These are phyloP conservation scores for Claviceps sp. DNA, from an alignment of 2,329 filamentous ascomycete genomes.

Conservation along the genomic window DNA sequence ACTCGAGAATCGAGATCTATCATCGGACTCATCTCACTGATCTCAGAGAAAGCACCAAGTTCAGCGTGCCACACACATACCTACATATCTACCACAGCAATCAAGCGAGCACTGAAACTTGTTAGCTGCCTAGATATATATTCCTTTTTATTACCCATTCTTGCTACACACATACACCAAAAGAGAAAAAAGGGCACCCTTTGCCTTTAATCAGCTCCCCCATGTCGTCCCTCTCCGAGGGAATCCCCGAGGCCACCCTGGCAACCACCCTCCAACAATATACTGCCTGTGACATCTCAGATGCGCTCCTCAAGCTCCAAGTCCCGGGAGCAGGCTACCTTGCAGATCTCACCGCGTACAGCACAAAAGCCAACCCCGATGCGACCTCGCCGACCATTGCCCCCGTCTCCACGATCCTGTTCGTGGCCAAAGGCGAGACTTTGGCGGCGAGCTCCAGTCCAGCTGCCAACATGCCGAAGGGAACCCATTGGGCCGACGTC, in stretches of 20 bases:
- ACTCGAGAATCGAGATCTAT: too few relatives aligned
- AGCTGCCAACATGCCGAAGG: conserved; percentile 38
- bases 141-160: too few relatives aligned
- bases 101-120: too few relatives aligned
- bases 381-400: conserved; percentile 26
- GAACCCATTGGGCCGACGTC: conserved; percentile 56
- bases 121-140: too few relatives aligned
- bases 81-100: too few relatives aligned
- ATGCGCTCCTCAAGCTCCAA: conserved; percentile 58
- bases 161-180: too few relatives aligned
- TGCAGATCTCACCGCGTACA: conserved; percentile 35
- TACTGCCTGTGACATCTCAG: conserved; percentile 49
- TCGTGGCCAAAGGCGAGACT: conserved; percentile 41
- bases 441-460: conserved; percentile 12
- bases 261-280: conserved; percentile 22
- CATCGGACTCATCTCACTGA: too few relatives aligned
- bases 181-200: too few relatives aligned
- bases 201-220: not conserved
- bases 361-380: conserved; percentile 13
- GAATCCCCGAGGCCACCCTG: conserved; percentile 11
- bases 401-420: conserved; percentile 47
- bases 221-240: conserved; percentile 6
- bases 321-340: conserved; percentile 54
- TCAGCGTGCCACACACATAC: too few relatives aligned
- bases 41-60: too few relatives aligned